Evolutionary conservation across 164 flowering plant genomes (phyloP), one percentile per base, ranked within the genome.

Genomic region (Piper betle): DNA sequence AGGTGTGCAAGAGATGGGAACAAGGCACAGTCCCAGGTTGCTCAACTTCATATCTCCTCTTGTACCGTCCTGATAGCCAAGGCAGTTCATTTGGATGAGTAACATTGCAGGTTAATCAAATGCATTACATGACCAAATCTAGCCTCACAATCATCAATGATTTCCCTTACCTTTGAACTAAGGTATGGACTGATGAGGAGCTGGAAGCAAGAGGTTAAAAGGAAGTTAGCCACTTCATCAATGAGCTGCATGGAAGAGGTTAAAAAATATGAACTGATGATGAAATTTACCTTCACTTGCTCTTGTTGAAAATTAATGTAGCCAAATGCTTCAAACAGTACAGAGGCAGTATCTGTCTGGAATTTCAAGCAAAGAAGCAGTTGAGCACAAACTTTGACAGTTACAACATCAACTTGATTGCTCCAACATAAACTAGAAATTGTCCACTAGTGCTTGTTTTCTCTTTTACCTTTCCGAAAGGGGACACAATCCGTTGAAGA

Each of bases 321-420:
- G 13, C 74, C 77, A 60, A 85, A 80, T 57, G 91, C 81, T 75
- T 85, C 91, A 7, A 61, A 69, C 10, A 85, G 73, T 41, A 82
- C 91, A 42, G 91, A 85, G 58, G 91, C 91, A 16, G 91, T 80
- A 62, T 85, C 91, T 12, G 91, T 85, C 91, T 85, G 82, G 37
- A 69, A 73, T 41, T 17, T 54, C 37, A 11, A 25, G 37, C 18
- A 43, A 17, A 42, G 33, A 57, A 33, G 12, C 52, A 18, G 53
- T 63, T 58, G 2, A n/a, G 57, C 50, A 12, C 4, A 25, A 16
- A 15, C 16, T 20, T n/a, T n/a, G n/a, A 9, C 17, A 8, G 57
- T 18, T 53, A 10, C 1, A 5, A 16, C 11, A 2, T 33, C 39
- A 0, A 25, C 33, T 25, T 25, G 33, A 25, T 40, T 42, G 15